Percentiles rank a stretch among this genome's conserved stretches.
phyloP scores from a whole-genome alignment of 495 filamentous ascomycete species.

The Neurospora africana region DNA sequence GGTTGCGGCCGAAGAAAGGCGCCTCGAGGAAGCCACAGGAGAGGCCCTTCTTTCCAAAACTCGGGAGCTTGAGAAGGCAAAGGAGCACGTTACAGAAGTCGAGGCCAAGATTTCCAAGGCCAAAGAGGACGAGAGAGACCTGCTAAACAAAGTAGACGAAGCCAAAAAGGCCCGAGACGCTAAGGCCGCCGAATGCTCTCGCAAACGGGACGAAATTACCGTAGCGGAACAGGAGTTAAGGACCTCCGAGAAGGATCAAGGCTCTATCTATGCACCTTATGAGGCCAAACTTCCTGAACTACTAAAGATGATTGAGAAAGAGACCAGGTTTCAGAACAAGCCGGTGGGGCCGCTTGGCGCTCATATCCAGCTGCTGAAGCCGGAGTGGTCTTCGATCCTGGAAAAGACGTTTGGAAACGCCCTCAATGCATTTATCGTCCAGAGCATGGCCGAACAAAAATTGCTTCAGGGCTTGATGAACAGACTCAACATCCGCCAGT shows the following conservation, averaged over 20 bases:
- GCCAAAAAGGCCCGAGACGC: constrained; percentile 32
- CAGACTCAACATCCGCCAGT: constrained; percentile 38
- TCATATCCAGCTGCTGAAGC: constrained; percentile 62
- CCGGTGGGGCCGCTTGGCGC: constrained; percentile 80
- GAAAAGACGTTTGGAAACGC: constrained; percentile 58
- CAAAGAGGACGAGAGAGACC: constrained; percentile 19
- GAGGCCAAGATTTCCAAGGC: constrained; percentile 27
- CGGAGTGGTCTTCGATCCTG: constrained; percentile 74
- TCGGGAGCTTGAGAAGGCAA: constrained; percentile 38
- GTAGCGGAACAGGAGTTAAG: constrained; percentile 30
- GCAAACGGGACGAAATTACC: constrained; percentile 40
- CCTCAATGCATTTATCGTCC: constrained; percentile 71
- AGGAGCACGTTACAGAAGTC: constrained; percentile 35
- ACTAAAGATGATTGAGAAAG: constrained; percentile 53
- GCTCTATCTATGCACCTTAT: constrained; percentile 40
- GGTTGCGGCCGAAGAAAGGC: constrained; percentile 32
- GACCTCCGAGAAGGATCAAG: constrained; percentile 20
- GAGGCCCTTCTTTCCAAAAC: constrained; percentile 29
- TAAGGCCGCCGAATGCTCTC: constrained; percentile 25
- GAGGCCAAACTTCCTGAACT: constrained; percentile 51
- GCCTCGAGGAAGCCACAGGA: constrained; percentile 45
- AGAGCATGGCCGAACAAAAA: constrained; percentile 56
- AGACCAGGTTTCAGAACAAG: constrained; percentile 52
- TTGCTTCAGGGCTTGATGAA: constrained; percentile 54
- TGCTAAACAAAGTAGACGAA: constrained; percentile 23